phyloP scores from a whole-genome alignment of 73 alveolate species.

The Effrenium voratum region DNA sequence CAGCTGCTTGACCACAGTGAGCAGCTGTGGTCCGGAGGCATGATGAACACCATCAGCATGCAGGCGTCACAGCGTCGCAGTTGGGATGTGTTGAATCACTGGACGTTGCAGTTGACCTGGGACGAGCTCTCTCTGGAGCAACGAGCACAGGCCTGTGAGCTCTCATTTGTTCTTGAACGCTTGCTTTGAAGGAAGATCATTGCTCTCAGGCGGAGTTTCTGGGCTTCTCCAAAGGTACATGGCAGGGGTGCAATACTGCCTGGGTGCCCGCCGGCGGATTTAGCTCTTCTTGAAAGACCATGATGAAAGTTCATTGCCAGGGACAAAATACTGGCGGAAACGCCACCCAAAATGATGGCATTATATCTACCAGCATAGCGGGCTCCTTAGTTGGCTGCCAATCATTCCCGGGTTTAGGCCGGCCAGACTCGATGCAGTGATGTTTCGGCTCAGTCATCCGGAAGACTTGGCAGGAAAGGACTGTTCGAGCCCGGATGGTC shows the following conservation, averaged over 20 bases:
- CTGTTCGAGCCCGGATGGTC: conserved; percentile 73
- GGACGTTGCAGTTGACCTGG: conserved; percentile 57
- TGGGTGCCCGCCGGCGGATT: conserved; percentile 7
- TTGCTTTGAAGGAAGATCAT: too few species aligned
- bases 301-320: background rate
- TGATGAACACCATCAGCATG: conserved; percentile 82
- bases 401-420: background rate
- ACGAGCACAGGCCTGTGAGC: conserved; percentile 73
- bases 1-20: conserved; percentile 87
- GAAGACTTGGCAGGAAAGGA: conserved; percentile 35
- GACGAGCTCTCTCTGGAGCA: conserved; percentile 89
- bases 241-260: conserved; percentile 85
- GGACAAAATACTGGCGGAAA: conserved; percentile 72
- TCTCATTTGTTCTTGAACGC: too few species aligned
- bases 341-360: conserved; percentile 56
- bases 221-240: conserved; percentile 77
- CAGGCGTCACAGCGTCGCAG: too few species aligned
- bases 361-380: conserved; percentile 61
- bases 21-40: conserved; percentile 66
- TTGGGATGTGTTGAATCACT: too few species aligned
- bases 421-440: background rate
- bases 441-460: background rate
- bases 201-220: conserved; percentile 82
- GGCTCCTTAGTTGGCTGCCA: background rate
- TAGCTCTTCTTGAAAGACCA: background rate